Conservation (phyloP, 1,139 yeast species). For the Yamadazyma dendronema region DNA sequence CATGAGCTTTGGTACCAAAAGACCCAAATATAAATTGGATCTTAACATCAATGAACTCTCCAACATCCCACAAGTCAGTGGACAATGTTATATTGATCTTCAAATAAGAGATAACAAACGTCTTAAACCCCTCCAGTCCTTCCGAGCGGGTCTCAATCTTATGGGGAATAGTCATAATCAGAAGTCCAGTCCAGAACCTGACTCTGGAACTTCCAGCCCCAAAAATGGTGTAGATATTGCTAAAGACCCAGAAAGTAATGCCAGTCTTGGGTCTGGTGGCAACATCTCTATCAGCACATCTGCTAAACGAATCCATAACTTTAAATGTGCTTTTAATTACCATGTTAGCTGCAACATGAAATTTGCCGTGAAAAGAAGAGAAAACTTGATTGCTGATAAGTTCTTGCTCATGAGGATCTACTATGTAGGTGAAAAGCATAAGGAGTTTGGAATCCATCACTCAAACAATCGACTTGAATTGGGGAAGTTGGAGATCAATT, state of each 20-base stretch:
- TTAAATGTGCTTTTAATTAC: conserved; percentile 42
- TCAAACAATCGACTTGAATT: conserved; percentile 35
- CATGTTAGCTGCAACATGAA: conserved; percentile 39
- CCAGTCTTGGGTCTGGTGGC: conserved; percentile 18
- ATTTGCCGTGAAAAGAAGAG: conserved; percentile 35
- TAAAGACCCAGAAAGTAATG: conserved; percentile 4
- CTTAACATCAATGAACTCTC: conserved; percentile 66
- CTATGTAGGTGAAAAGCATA: conserved; percentile 40
- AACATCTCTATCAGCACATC: conserved; percentile 34
- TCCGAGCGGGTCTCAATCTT: conserved; percentile 1
- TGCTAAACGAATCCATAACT: conserved; percentile 38
- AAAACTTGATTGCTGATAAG: conserved; percentile 40
- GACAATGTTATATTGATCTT: conserved; percentile 60
- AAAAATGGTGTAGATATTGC: neutral
- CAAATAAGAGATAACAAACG: conserved; percentile 33
- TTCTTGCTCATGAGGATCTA: conserved; percentile 32
- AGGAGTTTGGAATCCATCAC: conserved; percentile 22
- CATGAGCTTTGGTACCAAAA: conserved; percentile 6
- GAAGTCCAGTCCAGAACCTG: neutral
- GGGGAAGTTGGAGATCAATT: conserved; percentile 66
- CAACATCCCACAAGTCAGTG: conserved; percentile 79
- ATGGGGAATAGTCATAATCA: neutral
- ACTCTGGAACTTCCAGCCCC: neutral
- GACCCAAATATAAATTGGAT: conserved; percentile 54
- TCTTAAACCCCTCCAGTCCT: conserved; percentile 10